Evolutionary conservation across 1,139 yeast genomes (phyloP).

Genomic region (Ogataea hybrid): DNA sequence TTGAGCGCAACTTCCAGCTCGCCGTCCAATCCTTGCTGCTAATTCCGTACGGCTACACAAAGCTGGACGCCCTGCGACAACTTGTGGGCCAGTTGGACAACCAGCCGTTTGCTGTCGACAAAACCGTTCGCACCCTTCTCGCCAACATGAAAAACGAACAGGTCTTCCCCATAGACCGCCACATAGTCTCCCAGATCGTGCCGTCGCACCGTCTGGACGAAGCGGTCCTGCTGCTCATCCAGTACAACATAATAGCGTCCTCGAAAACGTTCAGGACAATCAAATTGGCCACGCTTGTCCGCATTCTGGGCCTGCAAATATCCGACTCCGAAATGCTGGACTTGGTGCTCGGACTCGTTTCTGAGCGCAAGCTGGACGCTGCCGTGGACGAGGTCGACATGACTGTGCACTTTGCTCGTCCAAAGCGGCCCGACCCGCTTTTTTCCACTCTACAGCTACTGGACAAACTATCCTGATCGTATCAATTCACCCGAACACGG

Average conservation of each 20-base stretch:
- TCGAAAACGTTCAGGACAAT: slow-evolving; percentile 20
- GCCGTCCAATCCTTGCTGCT: slow-evolving; percentile 7
- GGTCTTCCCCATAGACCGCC: slow-evolving; percentile 1
- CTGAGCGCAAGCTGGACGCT: slow-evolving; percentile 20
- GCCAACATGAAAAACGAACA: slow-evolving; percentile 1
- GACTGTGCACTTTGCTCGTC: slow-evolving; percentile 13
- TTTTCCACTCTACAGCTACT: slow-evolving; percentile 1
- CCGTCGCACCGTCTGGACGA: neutral
- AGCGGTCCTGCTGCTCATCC: slow-evolving; percentile 11
- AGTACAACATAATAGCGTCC: slow-evolving; percentile 18
- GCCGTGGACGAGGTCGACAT: slow-evolving; percentile 20
- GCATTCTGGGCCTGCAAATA: slow-evolving; percentile 10
- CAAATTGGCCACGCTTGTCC: slow-evolving; percentile 8
- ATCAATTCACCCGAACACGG: slow-evolving; percentile 40
- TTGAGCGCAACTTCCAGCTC: neutral
- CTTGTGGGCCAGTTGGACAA: neutral
- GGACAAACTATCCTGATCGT: slow-evolving; percentile 4
- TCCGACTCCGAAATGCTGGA: slow-evolving; percentile 8
- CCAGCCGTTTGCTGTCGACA: neutral
- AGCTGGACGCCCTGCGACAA: slow-evolving; percentile 4
- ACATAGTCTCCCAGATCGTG: neutral
- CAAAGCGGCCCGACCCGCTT: neutral
- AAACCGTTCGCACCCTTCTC: neutral
- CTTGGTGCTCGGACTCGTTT: slow-evolving; percentile 15
- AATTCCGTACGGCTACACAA: slow-evolving; percentile 8